These are phyloP conservation scores for Yarrowia sp. DNA, from an alignment of 805 yeast species.

Conservation along the genomic window DNA sequence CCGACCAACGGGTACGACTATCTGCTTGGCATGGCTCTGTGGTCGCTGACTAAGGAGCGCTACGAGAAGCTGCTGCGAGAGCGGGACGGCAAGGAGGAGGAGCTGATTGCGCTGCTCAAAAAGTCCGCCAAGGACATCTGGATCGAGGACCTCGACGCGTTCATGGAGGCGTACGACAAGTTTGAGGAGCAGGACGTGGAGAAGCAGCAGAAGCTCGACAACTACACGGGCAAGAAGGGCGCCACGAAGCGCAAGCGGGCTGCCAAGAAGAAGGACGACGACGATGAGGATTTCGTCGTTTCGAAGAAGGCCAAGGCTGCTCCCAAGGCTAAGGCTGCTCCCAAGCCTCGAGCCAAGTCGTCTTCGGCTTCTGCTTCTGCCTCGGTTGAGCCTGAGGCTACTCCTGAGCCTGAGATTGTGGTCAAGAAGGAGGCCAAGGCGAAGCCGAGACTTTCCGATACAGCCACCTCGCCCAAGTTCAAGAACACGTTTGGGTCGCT, in stretches of 20 bases:
- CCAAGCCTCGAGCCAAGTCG: conserved; percentile 31
- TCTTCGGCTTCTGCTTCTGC: background rate
- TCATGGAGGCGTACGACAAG: conserved; percentile 61
- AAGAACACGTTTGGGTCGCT: conserved; percentile 14
- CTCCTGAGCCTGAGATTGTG: background rate
- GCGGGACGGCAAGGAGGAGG: conserved; percentile 67
- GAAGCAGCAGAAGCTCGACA: conserved; percentile 49
- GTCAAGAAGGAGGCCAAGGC: background rate
- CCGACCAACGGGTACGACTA: conserved; percentile 74
- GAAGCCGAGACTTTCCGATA: background rate
- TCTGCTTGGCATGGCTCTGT: conserved; percentile 84
- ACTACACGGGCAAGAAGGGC: conserved; percentile 42
- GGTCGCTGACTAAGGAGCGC: conserved; percentile 89
- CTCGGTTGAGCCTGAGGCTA: background rate
- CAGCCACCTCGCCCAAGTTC: conserved; percentile 18
- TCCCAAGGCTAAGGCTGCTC: conserved; percentile 27
- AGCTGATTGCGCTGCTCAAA: conserved; percentile 61
- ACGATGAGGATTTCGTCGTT: conserved; percentile 38
- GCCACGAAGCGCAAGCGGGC: conserved; percentile 33
- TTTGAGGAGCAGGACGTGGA: conserved; percentile 66
- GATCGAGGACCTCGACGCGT: conserved; percentile 77
- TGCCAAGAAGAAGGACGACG: conserved; percentile 34
- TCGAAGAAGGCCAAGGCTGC: conserved; percentile 35
- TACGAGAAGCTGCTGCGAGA: conserved; percentile 77
- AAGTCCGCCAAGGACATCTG: conserved; percentile 84